Conservation (phyloP, 371 early-diverging fungal species). For the Globomyces sp. region DNA sequence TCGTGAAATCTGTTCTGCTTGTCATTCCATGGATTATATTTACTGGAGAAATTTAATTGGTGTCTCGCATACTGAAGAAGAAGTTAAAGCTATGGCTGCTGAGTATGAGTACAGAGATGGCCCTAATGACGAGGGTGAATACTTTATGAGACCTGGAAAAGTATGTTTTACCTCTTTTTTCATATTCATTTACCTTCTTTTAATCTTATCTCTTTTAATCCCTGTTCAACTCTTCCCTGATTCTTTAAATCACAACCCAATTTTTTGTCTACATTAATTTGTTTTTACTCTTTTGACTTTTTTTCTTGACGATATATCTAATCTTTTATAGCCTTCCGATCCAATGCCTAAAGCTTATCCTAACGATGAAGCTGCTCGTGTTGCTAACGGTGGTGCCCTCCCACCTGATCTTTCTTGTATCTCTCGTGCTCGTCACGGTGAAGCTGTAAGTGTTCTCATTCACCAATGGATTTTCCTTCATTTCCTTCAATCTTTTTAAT, state of each 20-base stretch:
- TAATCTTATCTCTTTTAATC: background rate
- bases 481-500: background rate
- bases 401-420: conserved; percentile 97
- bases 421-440: conserved; percentile 93
- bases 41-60: conserved; percentile 93
- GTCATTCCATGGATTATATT: conserved; percentile 93
- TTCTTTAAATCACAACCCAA: too few relatives aligned
- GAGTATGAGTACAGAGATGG: conserved; percentile 92
- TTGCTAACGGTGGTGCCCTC: conserved; percentile 93
- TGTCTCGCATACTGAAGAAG: conserved; percentile 88
- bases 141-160: conserved; percentile 95
- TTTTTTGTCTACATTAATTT: conserved; percentile 12
- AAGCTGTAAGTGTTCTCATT: conserved; percentile 50
- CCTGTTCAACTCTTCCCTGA: too few relatives aligned
- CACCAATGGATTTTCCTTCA: background rate
- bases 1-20: conserved; percentile 96
- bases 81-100: conserved; percentile 92
- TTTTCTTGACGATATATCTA: background rate
- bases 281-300: conserved; percentile 5
- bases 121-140: conserved; percentile 90
- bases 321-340: conserved; percentile 69
- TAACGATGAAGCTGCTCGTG: conserved; percentile 96
- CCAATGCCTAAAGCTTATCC: conserved; percentile 91
- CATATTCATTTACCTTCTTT: background rate
- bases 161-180: conserved; percentile 36